phyloP scores from a whole-genome alignment of 306 rosid species.

The Arachis hypogaea region DNA sequence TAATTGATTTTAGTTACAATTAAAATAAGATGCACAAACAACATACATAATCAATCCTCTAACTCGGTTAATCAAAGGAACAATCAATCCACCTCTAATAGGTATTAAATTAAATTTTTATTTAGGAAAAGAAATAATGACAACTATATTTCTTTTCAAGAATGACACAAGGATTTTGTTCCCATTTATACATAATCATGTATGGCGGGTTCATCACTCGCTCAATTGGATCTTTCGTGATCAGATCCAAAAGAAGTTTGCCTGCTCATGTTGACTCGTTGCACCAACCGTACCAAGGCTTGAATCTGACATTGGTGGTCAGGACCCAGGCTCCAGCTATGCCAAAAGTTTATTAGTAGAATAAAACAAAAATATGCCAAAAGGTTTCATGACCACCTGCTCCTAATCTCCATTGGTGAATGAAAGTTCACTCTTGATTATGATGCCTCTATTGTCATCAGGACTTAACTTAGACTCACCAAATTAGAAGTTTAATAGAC shows the following conservation, averaged over 20 bases:
- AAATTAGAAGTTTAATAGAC: too few species aligned
- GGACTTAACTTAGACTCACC: too few species aligned
- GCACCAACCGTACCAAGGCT: too few species aligned
- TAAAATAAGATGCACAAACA: constrained; percentile 40
- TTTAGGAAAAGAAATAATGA: neutral
- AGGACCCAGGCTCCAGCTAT: too few species aligned
- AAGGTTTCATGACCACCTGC: too few species aligned
- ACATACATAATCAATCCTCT: constrained; percentile 42
- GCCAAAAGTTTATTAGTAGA: too few species aligned
- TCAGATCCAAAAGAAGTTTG: constrained; percentile 62
- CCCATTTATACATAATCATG: constrained; percentile 45
- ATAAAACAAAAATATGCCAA: too few species aligned
- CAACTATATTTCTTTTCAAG: constrained; percentile 29
- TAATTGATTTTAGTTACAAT: constrained; percentile 35
- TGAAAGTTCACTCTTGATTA: too few species aligned
- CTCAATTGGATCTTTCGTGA: constrained; percentile 64
- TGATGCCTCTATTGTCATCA: too few species aligned
- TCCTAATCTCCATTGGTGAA: too few species aligned
- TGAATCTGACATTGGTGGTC: too few species aligned
- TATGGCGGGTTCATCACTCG: constrained; percentile 52
- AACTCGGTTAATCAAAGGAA: constrained; percentile 29
- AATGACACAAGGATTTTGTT: constrained; percentile 14
- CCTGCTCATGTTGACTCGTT: too few species aligned
- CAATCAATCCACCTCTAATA: constrained; percentile 33
- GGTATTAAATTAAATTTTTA: constrained; percentile 26